Percentiles rank a stretch among this genome's conserved stretches.
Conservation (phyloP, 2,329 filamentous ascomycete species). For the Dactylellina haptotyla region DNA sequence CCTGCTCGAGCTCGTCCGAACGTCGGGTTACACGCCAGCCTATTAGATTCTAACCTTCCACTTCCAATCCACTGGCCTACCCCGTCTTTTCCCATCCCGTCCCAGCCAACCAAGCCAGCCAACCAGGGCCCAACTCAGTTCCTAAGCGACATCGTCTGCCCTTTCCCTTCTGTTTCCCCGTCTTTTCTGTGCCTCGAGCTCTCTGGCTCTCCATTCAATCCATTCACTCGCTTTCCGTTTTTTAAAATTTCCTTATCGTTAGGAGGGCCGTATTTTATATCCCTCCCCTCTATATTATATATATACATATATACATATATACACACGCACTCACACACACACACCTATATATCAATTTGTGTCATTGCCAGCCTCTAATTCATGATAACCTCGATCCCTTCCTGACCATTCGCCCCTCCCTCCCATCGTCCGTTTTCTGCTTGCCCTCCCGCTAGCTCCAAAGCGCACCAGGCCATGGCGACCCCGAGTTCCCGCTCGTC, state of each 20-base stretch:
- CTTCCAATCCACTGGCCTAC: background rate
- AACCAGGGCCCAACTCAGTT: background rate
- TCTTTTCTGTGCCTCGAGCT: background rate
- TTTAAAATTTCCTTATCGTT: too few species aligned
- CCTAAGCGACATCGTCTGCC: background rate
- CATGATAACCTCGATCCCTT: conserved; percentile 17
- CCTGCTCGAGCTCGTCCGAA: background rate
- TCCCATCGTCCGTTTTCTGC: too few species aligned
- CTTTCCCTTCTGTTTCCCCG: background rate
- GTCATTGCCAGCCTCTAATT: background rate
- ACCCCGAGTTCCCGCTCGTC: background rate
- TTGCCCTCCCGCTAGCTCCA: too few species aligned
- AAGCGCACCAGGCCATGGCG: background rate
- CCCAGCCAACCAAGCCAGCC: background rate
- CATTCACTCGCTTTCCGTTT: background rate
- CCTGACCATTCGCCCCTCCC: background rate
- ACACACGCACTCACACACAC: background rate
- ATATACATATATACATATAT: background rate
- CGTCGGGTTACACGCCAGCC: background rate
- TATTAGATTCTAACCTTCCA: background rate
- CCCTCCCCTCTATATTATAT: background rate
- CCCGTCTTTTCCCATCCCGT: background rate
- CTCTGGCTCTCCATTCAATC: background rate
- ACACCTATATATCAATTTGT: too few species aligned
- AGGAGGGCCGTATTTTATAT: background rate